phyloP scores from a whole-genome alignment of 169 alveolate species.

The Perkinsus olseni region DNA sequence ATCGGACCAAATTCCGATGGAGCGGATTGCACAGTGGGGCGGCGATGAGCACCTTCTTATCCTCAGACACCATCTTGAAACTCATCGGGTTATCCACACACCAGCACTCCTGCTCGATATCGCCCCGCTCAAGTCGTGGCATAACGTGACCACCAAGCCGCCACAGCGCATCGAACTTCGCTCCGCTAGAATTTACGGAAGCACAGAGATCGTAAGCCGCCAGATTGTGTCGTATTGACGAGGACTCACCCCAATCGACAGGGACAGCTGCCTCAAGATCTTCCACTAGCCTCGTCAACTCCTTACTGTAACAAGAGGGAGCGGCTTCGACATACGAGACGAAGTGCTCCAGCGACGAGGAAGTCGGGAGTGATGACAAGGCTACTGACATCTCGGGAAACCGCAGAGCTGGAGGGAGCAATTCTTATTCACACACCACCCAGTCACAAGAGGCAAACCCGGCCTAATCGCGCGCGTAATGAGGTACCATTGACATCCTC shows the following conservation, averaged over 20 bases:
- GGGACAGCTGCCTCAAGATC: neutral
- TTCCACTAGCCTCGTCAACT: neutral
- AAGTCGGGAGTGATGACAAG: neutral
- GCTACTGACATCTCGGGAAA: neutral
- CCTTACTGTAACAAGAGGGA: too few species aligned
- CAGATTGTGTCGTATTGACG: neutral
- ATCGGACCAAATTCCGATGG: neutral
- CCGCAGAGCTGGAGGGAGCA: too few species aligned
- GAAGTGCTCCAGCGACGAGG: neutral
- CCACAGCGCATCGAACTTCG: neutral
- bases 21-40: neutral
- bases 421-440: too few species aligned
- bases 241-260: neutral
- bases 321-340: neutral
- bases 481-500: too few species aligned
- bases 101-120: neutral
- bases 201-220: neutral
- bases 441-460: too few species aligned
- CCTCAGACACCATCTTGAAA: neutral
- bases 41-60: neutral
- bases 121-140: neutral
- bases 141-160: neutral
- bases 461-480: too few species aligned
- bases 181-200: neutral
- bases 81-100: neutral